Base-by-base conservation (phyloP, 1,284 basidiomycete genomes). In the Stereum hirsutum region DNA sequence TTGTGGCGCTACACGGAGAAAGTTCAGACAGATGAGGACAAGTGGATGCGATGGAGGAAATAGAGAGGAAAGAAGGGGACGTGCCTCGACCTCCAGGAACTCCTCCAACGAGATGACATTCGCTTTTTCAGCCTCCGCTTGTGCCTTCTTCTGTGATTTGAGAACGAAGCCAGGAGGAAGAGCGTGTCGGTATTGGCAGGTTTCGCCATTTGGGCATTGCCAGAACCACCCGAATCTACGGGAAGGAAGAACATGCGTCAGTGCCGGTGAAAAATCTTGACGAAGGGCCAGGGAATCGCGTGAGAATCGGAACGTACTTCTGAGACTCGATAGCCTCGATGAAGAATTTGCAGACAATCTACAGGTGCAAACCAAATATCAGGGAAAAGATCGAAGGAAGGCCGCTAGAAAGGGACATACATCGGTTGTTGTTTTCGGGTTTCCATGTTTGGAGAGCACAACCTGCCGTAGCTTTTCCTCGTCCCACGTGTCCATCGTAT, bases 401-500 rank as follows among this genome's bases (percentile, higher is more conserved):
- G 39, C 34, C 28, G 23, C 25, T 28, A 23, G 50, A n/a, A 39
- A 25, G 3, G 20, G 12, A 58, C 3, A 17, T 57, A 91, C 89
- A 60, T 96, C 93, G 35, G 95, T 99, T 2, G 85, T 92, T 25
- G 87, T 94, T 54, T 81, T 76, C 40, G 93, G 93, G 63, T 96
- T 97, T 26, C 90, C 90, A 45, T 78, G 72, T 64, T 98, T 98
- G 42, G 88, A 89, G 12, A 83, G 57, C 7, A 99, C 89, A 46
- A 99, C 96, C 21, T 68, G 77, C 39, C 81, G 74, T 41, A 99
- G 69, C 65, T 95, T 98, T 53, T 83, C 93, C 52, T 98, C 89
- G 65, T 98, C 93, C 95, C 95, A 99, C 54, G 74, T 84, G 55
- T 97, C 94, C 95, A 99, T 99, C 7, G 93, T 96, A 63, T 96